Base-by-base conservation (phyloP, 768 basidiomycete species). In the Russula griseocarnosa region DNA sequence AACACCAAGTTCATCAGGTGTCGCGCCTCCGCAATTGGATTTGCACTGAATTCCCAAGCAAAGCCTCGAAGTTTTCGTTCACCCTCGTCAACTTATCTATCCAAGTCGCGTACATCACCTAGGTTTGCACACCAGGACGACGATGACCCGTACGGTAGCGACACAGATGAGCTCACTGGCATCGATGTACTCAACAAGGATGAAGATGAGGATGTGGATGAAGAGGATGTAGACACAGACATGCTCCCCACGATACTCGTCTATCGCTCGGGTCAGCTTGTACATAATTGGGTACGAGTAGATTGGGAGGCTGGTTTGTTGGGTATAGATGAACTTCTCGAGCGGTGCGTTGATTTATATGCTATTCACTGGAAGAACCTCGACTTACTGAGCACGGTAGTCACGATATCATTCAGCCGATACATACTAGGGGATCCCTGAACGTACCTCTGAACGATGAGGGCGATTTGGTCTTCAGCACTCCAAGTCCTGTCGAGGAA, bases 221-320 rank as follows among this genome's bases (percentile, higher is more conserved):
- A 89, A 6, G 85, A 83, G 56, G 75, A 84, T 32, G 85, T 91
- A 47, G 90, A 92, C 69, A 81, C 86, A 5, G 90, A 92, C 71
- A 83, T 92, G 79, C 78, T 92, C 30, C 90, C 90, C 0, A 91
- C 90, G 1, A 73, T 91, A 71, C 79, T 91, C 14, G 87, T 89
- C 5, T 92, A 92, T 69, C 86, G 85, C 20, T 85, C 83, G 62
- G 90, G 91, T 20, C 84, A 90, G 65, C 82, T 93, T n/a, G 83
- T 91, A n/a, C 83, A 90, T 69, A 90, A 89, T 55, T 93, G 91
- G 91, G 87, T 93, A 10, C 80, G 91, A 28, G 90, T 92, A 5
- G 90, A 93, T 72, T 92, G 90, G 91, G 90, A 90, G 72, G 88
- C 87, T 0, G 86, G 85, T 14, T 70, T 75, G 38, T 81, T 80